phyloP scores from a whole-genome alignment of 192 early-diverging fungal species.

The Cladochytrium replicatum region DNA sequence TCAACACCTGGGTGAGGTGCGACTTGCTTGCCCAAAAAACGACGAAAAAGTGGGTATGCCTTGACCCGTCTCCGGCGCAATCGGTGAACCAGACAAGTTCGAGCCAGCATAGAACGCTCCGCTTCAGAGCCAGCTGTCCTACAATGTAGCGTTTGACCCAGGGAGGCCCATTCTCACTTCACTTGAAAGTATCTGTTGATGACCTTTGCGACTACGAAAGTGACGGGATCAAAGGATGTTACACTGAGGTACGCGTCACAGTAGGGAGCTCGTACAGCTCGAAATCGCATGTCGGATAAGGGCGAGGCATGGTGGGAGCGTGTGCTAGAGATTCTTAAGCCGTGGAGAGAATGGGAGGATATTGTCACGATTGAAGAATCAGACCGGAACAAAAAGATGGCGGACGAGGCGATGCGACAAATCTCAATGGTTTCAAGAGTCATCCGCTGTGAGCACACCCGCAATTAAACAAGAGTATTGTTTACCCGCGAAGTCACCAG shows the following conservation, averaged over 20 bases:
- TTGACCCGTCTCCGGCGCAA: constrained; percentile 47
- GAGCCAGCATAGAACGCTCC: constrained; percentile 35
- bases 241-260: constrained; percentile 53
- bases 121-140: constrained; percentile 36
- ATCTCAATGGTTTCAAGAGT: constrained; percentile 65
- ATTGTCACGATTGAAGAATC: constrained; percentile 37
- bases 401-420: constrained; percentile 61
- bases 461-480: background rate
- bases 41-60: constrained; percentile 18
- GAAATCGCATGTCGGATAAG: constrained; percentile 6
- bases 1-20: constrained; percentile 11
- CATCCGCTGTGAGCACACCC: constrained; percentile 58
- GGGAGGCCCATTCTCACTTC: constrained; percentile 5
- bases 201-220: constrained; percentile 1
- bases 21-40: constrained; percentile 16
- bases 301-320: constrained; percentile 24
- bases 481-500: constrained; percentile 14
- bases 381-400: constrained; percentile 27
- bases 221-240: constrained; percentile 48
- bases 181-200: too few species aligned
- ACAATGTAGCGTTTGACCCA: constrained; percentile 54
- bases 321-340: constrained; percentile 25
- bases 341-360: constrained; percentile 19
- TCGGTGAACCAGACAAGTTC: constrained; percentile 43
- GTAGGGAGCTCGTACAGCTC: constrained; percentile 36